These are phyloP conservation scores for Lentinus polychrous DNA, from an alignment of 1,284 basidiomycete species.

Conservation along the genomic window DNA sequence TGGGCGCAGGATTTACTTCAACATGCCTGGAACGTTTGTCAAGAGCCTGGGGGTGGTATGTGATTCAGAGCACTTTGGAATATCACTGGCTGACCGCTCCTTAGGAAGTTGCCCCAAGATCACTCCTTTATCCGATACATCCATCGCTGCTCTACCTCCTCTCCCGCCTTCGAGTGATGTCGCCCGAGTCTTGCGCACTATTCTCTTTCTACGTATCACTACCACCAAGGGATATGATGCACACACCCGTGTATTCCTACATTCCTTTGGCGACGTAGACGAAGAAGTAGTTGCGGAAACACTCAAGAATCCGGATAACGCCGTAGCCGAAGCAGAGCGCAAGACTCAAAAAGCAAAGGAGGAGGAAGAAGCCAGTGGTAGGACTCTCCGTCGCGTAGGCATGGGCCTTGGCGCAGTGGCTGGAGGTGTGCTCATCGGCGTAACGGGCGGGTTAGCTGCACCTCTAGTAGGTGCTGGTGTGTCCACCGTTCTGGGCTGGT, in stretches of 20 bases:
- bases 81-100: background rate
- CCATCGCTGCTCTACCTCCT: constrained; percentile 32
- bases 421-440: constrained; percentile 49
- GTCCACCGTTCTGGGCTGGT: constrained; percentile 38
- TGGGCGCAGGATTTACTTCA: constrained; percentile 43
- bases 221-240: constrained; percentile 44
- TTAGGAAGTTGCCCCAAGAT: constrained; percentile 33
- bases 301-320: constrained; percentile 42
- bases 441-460: constrained; percentile 51
- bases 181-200: constrained; percentile 36
- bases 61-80: background rate
- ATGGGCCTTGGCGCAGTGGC: constrained; percentile 48
- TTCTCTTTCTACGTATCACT: constrained; percentile 46
- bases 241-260: constrained; percentile 44
- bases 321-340: constrained; percentile 38
- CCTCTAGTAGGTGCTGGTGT: constrained; percentile 52
- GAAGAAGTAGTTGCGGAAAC: constrained; percentile 39
- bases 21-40: constrained; percentile 42
- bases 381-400: constrained; percentile 37
- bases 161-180: constrained; percentile 32
- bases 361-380: constrained; percentile 36
- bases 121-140: constrained; percentile 38
- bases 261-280: constrained; percentile 33
- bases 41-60: constrained; percentile 38
- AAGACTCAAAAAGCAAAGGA: constrained; percentile 34